Base-by-base conservation (phyloP, 495 filamentous ascomycete genomes). In the Hypoxylon intermedium region DNA sequence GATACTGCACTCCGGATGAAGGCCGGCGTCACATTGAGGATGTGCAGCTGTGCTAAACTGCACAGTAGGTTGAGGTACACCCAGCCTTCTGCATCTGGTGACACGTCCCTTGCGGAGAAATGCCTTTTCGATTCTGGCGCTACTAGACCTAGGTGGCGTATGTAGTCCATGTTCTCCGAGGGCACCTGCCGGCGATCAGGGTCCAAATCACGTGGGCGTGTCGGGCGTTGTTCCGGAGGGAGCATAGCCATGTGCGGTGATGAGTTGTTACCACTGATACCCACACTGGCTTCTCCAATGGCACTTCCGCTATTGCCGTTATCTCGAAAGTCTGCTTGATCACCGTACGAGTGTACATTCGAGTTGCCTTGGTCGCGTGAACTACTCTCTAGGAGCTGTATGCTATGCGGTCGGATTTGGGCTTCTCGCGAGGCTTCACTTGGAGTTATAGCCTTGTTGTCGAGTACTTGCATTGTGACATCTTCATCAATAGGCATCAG, bases 31-130 rank as follows among this genome's bases (percentile, higher is more conserved):
- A 93, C 89, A 63, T 87, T 90, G 53, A 90, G 76, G 1, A 88
- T 90, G 67, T 91, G 88, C 16, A 93, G 76, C 71, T 93, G 89
- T 1, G 89, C 89, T 77, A 93, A 83, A 73, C 89, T 91, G 68
- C 83, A 85, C 23, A 93, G 79, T 13, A 93, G 75, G 62, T 92
- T 92, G n/a, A 93, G 79, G 64, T 90, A 92, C 9, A 93, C 83
- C 89, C 89, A 93, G 12, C 87, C 87, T 52, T 83, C 80, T 11
- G 74, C 76, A 53, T 82, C 76, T 12, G 79, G 75, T 28, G 77
- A 75, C 21, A 81, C 75, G 55, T 87, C 78, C 46, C 68, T 62
- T 24, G 71, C 54, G 23, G 73, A 73, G 36, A 51, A 72, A 9
- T 63, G 60, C 12, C 41, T 60, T 13, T 72, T 46, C 9, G 67